Base-by-base conservation (phyloP, 1,284 basidiomycete species). In the Austroboletus novae-zelandiae region DNA sequence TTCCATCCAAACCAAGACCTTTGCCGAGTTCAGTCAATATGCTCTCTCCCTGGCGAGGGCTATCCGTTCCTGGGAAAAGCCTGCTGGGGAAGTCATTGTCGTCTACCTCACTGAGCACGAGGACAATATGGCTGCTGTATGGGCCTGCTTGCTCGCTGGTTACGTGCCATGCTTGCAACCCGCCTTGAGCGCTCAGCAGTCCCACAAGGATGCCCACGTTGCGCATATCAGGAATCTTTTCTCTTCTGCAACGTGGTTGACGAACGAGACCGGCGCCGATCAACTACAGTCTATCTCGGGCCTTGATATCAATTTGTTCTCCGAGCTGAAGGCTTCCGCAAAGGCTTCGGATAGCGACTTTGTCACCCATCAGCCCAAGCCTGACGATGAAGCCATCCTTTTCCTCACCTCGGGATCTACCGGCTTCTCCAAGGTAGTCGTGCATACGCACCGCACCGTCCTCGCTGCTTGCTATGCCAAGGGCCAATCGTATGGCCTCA, bases 31-130 rank as follows among this genome's bases (percentile, higher is more conserved):
- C 46, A 52, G 39, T 8, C 52, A 57, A 27, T 39, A 49, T 42
- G 57, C 46, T n/a, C 52, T 49, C 34, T 59, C 52, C 35, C 57
- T 64, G 0, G 65, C 56, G 23, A 59, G 50, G 8, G 62, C 43
- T 27, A 47, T 48, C 42, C 59, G 31, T 31, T 50, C 51, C 13
- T 60, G 40, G 61, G 46, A 36, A 1, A 70, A 61, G 29, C 63
- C 67, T n/a, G 4, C 50, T 1, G 68, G 67, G 2, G 67, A 66
- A 4, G 32, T 66, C n/a, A 14, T 69, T 8, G 51, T 66, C 8
- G 53, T 65, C 8, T 69, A 69, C 45, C 51, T 65, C 10, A 65
- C 62, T 2, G 65, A 65, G 17, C 67, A 69, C 27, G 65, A 69
- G 39, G 64, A 65, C 40, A 69, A 69, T 32, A 65, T 69, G 63